phyloP scores from a whole-genome alignment of 139 green algal species.

The Ettlia oleoabundans region DNA sequence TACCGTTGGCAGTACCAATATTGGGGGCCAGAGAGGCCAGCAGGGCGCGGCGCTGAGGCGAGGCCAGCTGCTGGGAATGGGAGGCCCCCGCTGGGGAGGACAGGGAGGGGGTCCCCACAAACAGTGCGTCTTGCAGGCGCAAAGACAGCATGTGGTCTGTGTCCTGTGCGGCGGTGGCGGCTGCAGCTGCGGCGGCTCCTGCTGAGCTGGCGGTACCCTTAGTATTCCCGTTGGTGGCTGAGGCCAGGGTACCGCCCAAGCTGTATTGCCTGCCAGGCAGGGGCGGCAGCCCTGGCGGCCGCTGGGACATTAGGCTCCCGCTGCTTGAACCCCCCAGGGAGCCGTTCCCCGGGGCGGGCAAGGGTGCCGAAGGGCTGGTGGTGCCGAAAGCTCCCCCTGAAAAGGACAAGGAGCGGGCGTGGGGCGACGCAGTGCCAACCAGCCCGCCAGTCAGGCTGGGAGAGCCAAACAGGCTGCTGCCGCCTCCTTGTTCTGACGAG shows the following conservation, averaged over 20 bases:
- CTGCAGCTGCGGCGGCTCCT: neutral
- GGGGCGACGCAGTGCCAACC: neutral
- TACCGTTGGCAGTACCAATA: no score
- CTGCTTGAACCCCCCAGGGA: neutral
- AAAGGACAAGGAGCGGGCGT: neutral
- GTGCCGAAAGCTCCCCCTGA: neutral
- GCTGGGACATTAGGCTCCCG: neutral
- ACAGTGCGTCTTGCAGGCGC: conserved; percentile 21
- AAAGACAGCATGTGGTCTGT: conserved; percentile 4
- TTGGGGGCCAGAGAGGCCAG: neutral
- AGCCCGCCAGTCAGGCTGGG: neutral
- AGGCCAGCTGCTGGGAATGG: neutral
- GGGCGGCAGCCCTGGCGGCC: conserved; percentile 6
- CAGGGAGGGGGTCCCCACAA: conserved; percentile 6
- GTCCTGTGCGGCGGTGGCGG: neutral
- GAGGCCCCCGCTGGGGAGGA: neutral
- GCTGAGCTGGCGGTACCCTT: neutral
- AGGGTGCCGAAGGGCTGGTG: neutral
- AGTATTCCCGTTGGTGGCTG: no score
- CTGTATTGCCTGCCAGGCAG: neutral
- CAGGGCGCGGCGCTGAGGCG: neutral
- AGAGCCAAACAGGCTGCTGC: conserved; percentile 24
- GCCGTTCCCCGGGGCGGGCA: neutral
- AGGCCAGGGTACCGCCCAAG: neutral
- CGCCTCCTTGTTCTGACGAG: neutral